Evolutionary conservation across 176 grass and related monocot species (phyloP), one percentile per base, ranked within the genome.

Genomic region (Aechmea fasciata): DNA sequence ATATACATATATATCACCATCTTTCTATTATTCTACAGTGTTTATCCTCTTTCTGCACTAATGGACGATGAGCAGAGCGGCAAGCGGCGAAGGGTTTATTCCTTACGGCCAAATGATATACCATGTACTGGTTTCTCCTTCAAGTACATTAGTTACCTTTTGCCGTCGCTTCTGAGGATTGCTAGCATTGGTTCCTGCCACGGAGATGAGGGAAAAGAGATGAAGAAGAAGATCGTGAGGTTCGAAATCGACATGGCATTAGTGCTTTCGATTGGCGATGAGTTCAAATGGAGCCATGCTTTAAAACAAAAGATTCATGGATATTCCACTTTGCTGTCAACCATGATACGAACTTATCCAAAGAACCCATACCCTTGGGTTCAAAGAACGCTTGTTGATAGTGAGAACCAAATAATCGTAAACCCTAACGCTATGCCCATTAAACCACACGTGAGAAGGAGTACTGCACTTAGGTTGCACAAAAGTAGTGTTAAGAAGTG

Each of bases 231-330:
- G 68, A 51, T 23, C 1, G 20, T 70, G 13, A 20, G 48, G 18
- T 70, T 54, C 13, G 49, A 70, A 53, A 22, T 28, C 1, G 68
- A 70, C 48, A 70, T 70, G 49, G 68, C 50, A 24, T 49, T 70
- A 9, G 48, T 29, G 22, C 49, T 26, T 4, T 52, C 68, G 1
- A 13, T 50, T 0, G 49, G 48, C 29, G 29, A 33, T 54, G 50
- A 53, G 14, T 70, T 53, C 49, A 70, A 52, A 70, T 70, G 68
- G 68, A 70, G 68, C 50, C 68, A 8, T 29, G 68, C 68, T 22
- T 28, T 70, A 3, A 70, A 49, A 70, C 18, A 23, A 18, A 53
- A 53, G 49, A 50, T 70, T 49, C 11, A 53, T 18, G 54, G 54
- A 13, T 57, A 57, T 17, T 57, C 54, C 18, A 57, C 54, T 57